Evolutionary conservation across 108 stramenopile species (phyloP), one percentile per base, ranked within the genome.

Genomic region (Cafeteria roenbergensis): DNA sequence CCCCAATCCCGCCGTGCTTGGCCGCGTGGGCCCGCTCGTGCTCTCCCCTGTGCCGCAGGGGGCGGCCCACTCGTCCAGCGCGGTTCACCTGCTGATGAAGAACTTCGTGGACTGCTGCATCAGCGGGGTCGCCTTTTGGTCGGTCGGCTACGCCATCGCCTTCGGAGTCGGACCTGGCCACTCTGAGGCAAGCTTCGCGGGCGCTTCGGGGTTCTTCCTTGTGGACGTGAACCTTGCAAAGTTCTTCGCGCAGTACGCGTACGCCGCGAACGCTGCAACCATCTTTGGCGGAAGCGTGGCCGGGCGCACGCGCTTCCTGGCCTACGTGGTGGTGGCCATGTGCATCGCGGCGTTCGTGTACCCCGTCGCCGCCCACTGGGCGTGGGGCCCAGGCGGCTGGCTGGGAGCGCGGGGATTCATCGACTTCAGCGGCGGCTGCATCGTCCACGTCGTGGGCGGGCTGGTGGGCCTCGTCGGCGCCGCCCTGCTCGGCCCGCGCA

Each of bases 261-360:
- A 87, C 68, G 78, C 81, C 31, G 87, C 91, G 4, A 84, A 86
- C 25, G 76, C 85, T 34, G 87, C 84, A 25, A 88, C 87, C 24
- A 93, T 93, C 64, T 89, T 93, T 31, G 88, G 90, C 29, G 91
- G 91, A 29, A 82, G 90, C 12, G 73, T 93, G 50, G 91, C 91
- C 42, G 91, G 90, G 67, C 84, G 91, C 38, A 86, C 85, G 57
- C 81, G 85, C 62, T 50, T 70, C 56, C 62, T 59, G 29, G 83
- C 83, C 20, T 88, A 88, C 73, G 64, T 86, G 9, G 57, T 58
- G 61, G 83, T 82, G 66, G 82, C 77, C 28, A 29, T 83, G 28
- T 22, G 70, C 51, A 59, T 85, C 20, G 63, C 81, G 22, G 80
- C 72, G 35, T 80, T 75, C 72, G 53, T 75, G 36, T 75, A 74